A percentile compares a stretch with the other conserved stretches of the same genome.
phyloP scores from a whole-genome alignment of 2,329 filamentous ascomycete species.

The Didymella arachidicola region DNA sequence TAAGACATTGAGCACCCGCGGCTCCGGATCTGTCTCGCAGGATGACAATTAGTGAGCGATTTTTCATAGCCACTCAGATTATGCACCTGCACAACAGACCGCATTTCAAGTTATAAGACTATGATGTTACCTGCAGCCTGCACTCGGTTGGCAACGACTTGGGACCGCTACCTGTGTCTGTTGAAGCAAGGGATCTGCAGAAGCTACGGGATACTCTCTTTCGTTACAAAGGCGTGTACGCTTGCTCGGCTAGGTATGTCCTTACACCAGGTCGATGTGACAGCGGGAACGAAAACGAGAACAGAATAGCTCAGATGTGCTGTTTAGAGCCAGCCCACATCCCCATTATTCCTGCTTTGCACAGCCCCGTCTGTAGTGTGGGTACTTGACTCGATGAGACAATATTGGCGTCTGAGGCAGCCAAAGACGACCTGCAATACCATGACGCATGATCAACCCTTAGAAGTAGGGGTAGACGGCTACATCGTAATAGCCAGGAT shows the following conservation, averaged over 20 bases:
- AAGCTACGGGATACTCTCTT: neutral
- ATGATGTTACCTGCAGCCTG: constrained; percentile 2
- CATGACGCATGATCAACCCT: neutral
- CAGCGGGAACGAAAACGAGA: constrained; percentile 16
- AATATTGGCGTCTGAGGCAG: constrained; percentile 1
- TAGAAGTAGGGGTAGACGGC: neutral
- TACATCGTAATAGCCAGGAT: neutral
- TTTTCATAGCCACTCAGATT: constrained; percentile 16
- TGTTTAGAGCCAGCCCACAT: constrained; percentile 6
- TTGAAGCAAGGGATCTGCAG: constrained; percentile 12
- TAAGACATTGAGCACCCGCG: neutral
- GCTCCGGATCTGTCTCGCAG: constrained; percentile 6
- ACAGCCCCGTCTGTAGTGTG: constrained; percentile 10
- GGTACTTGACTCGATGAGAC: constrained; percentile 7
- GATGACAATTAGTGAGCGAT: constrained; percentile 18
- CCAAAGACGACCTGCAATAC: constrained; percentile 5
- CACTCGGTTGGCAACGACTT: neutral
- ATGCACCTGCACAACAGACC: constrained; percentile 1
- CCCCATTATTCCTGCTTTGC: constrained; percentile 12
- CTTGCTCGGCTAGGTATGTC: neutral
- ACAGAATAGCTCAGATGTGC: neutral
- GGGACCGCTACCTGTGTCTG: neutral
- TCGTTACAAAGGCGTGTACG: neutral
- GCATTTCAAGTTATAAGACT: neutral
- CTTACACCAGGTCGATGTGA: constrained; percentile 7